Evolutionary conservation across 805 yeast genomes (phyloP), one percentile per base, ranked within the genome.

Genomic region (Scheffersomyces coipomensis): DNA sequence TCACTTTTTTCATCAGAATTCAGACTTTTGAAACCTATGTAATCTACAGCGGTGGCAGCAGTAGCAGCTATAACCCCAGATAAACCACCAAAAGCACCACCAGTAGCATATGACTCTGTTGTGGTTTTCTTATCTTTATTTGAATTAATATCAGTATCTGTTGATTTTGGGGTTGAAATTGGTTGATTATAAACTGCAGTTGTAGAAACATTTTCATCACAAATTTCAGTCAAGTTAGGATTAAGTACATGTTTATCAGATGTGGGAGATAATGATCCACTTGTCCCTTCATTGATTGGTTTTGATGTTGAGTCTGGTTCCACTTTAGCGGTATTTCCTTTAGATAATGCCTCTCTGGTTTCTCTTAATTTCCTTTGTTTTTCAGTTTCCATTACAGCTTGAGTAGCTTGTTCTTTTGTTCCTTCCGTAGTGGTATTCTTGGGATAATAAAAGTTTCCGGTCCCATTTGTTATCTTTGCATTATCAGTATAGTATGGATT

Each of bases 361-460:
- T 32, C 26, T 22, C 46, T 47, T 24, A 48, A 38, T 19, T 44
- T 19, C 13, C 39, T 42, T 11, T 45, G 37, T n/a, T 42, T 39
- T 17, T 48, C 43, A 12, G 38, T 35, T 13, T 38, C 29, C 23
- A 43, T 13, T 21, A 34, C 30, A 19, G 19, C 17, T 21, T 37
- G 32, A 26, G 27, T 37, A 33, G 41, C 36, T 23, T 48, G 38
- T 8, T 58, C 61, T 22, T 45, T 46, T 5, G 63, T 57, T 29
- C 59, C 58, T 29, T 60, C 66, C n/a, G 51, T 37, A 37, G 64
- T 68, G 24, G 69, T 62, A 45, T 64, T 69, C 42, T 45, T 52
- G 10, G 71, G 69, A 35, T 63, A 60, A 41, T 51, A 65, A 42
- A 55, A 65, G 35, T 48, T 46, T 10, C 71, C 71, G 9, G 50